Conservation (phyloP, 2,329 filamentous ascomycete genomes). For the Pseudogymnoascus sp. region DNA sequence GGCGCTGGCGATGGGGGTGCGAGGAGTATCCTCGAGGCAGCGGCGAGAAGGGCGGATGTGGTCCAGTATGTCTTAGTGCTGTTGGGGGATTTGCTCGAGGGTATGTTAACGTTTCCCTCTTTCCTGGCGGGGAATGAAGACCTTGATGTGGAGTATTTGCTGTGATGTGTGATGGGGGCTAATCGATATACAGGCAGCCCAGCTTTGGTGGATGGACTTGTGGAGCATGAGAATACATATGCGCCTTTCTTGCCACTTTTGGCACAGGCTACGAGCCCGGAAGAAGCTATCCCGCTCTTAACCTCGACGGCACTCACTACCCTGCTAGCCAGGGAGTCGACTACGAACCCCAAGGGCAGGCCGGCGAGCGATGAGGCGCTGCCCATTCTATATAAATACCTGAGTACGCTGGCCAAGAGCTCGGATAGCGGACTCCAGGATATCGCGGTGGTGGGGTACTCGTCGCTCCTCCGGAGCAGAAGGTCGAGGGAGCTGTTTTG, state of each 20-base stretch:
- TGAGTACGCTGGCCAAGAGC: conserved; percentile 75
- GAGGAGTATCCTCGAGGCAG: conserved; percentile 70
- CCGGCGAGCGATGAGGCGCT: conserved; percentile 65
- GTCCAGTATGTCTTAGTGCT: conserved; percentile 92
- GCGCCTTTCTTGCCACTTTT: conserved; percentile 78
- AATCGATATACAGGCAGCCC: conserved; percentile 57
- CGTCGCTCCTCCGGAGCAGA: conserved; percentile 68
- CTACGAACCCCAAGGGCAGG: conserved; percentile 54
- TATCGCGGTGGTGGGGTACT: conserved; percentile 89
- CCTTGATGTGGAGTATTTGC: too few species aligned
- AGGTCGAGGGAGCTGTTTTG: conserved; percentile 78
- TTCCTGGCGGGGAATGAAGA: too few species aligned
- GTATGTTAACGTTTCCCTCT: conserved; percentile 40
- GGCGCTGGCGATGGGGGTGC: conserved; percentile 61
- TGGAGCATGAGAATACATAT: conserved; percentile 69
- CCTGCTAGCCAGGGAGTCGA: conserved; percentile 59
- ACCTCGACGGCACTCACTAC: conserved; percentile 79
- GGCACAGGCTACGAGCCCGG: conserved; percentile 62
- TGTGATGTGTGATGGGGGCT: not conserved
- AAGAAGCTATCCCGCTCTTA: conserved; percentile 80
- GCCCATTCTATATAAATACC: conserved; percentile 75
- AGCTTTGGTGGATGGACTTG: conserved; percentile 65
- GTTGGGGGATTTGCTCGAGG: conserved; percentile 76
- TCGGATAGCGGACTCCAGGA: conserved; percentile 87
- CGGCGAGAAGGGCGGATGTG: conserved; percentile 79